These are phyloP conservation scores for Dryas alaskensis DNA, from an alignment of 306 rosid species.

Conservation along the genomic window DNA sequence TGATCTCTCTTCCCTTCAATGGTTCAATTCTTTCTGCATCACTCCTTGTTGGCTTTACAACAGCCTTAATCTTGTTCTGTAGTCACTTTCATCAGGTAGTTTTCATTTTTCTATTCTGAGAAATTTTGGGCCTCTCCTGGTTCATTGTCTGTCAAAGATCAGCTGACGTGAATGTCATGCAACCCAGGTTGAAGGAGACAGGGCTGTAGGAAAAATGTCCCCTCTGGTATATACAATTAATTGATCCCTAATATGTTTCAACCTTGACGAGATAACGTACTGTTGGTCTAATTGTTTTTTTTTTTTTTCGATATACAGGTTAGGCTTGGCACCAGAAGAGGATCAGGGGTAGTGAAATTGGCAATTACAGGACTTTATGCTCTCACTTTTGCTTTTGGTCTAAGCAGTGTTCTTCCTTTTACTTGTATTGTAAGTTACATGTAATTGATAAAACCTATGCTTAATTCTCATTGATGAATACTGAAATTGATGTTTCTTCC, in stretches of 20 bases:
- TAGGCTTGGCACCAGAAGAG: constrained; percentile 69
- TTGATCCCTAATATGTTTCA: background rate
- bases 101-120: background rate
- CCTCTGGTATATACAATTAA: constrained; percentile 59
- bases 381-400: constrained; percentile 54
- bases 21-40: constrained; percentile 68
- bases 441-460: background rate
- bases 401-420: constrained; percentile 57
- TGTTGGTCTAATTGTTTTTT: background rate
- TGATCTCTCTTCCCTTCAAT: constrained; percentile 44
- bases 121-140: background rate
- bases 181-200: constrained; percentile 68
- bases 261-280: background rate
- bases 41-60: constrained; percentile 78
- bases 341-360: constrained; percentile 53
- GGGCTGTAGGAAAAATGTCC: constrained; percentile 79
- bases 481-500: background rate
- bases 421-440: constrained; percentile 54
- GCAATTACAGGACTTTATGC: constrained; percentile 50
- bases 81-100: constrained; percentile 93
- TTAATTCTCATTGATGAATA: background rate
- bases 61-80: constrained; percentile 81
- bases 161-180: constrained; percentile 21
- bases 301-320: constrained; percentile 45
- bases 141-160: background rate